Base-by-base conservation (phyloP, 2,329 filamentous ascomycete species). In the Hypoxylon sp. region DNA sequence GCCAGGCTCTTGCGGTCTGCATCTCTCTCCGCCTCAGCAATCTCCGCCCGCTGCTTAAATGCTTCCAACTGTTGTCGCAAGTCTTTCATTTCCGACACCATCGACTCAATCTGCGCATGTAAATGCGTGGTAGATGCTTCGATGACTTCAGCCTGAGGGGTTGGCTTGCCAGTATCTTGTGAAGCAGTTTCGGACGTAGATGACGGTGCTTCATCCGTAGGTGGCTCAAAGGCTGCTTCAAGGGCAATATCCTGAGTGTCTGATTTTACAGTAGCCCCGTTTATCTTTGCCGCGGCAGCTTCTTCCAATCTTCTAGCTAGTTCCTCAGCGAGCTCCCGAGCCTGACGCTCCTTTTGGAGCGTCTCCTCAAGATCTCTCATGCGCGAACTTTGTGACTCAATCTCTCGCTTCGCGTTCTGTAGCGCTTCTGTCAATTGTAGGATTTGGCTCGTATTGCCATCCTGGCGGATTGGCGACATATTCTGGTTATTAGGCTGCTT, bases 291-390 rank as follows among this genome's bases (percentile, higher is more conserved):
- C 32, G 78, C 72, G 11, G 81, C 79, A 7, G 85, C 82, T 66
- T 90, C 87, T 68, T 89, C 85, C 68, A 97, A 80, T 54, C 87
- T 86, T 70, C 89, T 90, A 12, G 93, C 91, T 56, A 92, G 83
- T 64, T 96, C 91, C 77, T 99, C 96, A 0, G 95, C 95, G 54
- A 88, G 85, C 73, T 96, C 90, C 60, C 96, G 87, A 26, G 94
- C 94, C 68, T 89, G 86, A 24, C 93, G 87, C 78, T 99, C 96
- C 74, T 91, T 89, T 51, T 85, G 87, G 44, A 98, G 82, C 79
- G 92, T 84, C 61, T 88, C 85, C 76, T 98, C 95, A 11, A 98
- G 81, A 72, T 94, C 91, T 71, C 89, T 91, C 77, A 98, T 89
- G 28, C 92, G 89, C 42, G 88, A 85, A 52, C 88, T 89, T 76